Conservation (phyloP, 768 basidiomycete genomes). For the Naganishia friedmannii region DNA sequence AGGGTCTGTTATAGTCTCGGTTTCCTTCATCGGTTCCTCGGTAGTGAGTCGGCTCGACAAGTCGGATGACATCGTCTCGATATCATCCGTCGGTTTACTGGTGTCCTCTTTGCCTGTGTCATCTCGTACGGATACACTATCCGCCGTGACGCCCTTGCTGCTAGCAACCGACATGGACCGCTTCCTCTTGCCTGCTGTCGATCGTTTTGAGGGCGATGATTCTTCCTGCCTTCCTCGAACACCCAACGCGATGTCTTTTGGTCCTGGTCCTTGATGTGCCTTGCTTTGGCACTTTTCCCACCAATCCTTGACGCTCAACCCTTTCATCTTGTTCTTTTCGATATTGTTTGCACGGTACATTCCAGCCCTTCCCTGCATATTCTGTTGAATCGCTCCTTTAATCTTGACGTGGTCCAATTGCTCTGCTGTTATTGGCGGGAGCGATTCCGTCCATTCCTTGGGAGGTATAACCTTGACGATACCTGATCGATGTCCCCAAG, state of each 20-base stretch:
- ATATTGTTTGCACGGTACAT: slow-evolving; percentile 65
- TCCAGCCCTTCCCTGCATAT: slow-evolving; percentile 78
- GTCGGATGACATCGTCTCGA: slow-evolving; percentile 1
- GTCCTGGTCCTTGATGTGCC: slow-evolving; percentile 39
- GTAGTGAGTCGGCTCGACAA: background rate
- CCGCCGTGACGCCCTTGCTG: slow-evolving; percentile 13
- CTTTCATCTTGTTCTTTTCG: slow-evolving; percentile 60
- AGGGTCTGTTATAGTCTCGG: slow-evolving; percentile 29
- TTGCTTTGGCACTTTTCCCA: slow-evolving; percentile 44
- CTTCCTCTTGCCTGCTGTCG: slow-evolving; percentile 25
- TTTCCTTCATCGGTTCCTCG: slow-evolving; percentile 40
- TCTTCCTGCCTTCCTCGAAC: slow-evolving; percentile 14
- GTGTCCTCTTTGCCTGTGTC: background rate
- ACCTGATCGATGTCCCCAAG: slow-evolving; percentile 85
- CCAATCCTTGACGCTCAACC: slow-evolving; percentile 49
- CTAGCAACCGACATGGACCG: background rate
- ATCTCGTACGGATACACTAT: background rate
- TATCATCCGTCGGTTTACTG: slow-evolving; percentile 28
- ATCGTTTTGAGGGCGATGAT: slow-evolving; percentile 21
- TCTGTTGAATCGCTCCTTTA: slow-evolving; percentile 86
- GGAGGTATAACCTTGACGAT: slow-evolving; percentile 97
- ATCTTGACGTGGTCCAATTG: slow-evolving; percentile 72
- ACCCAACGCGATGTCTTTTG: slow-evolving; percentile 35
- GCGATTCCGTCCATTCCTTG: slow-evolving; percentile 73
- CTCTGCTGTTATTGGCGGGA: slow-evolving; percentile 68